These are phyloP conservation scores for Brettanomyces custersianus DNA, from an alignment of 805 yeast genomes.

Conservation along the genomic window DNA sequence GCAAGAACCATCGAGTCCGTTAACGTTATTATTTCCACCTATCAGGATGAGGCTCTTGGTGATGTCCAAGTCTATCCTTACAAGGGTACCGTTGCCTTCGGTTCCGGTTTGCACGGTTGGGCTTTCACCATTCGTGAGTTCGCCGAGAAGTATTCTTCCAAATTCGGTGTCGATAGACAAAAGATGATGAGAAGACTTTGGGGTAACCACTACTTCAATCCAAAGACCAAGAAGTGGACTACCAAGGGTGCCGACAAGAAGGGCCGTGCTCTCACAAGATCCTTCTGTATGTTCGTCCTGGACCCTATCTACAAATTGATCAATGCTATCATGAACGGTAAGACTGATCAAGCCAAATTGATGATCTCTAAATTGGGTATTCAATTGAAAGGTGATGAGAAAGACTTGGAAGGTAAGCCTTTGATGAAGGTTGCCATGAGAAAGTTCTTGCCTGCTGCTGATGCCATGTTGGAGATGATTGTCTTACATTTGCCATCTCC, in stretches of 20 bases:
- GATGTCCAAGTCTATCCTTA: constrained; percentile 99
- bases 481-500: constrained; percentile 98
- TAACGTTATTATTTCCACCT: constrained; percentile 95
- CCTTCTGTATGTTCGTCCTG: constrained; percentile 97
- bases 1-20: constrained; percentile 99
- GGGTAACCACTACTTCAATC: constrained; percentile 99
- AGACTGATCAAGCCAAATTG: constrained; percentile 91
- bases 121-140: constrained; percentile 99
- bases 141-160: constrained; percentile 96
- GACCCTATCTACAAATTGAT: constrained; percentile 99
- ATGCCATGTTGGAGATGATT: constrained; percentile 98
- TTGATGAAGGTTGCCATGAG: constrained; percentile 97
- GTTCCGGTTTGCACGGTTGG: constrained; percentile 99
- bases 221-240: constrained; percentile 99
- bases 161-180: constrained; percentile 95
- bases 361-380: constrained; percentile 92
- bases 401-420: constrained; percentile 98
- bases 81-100: constrained; percentile 98
- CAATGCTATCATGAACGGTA: constrained; percentile 96
- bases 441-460: constrained; percentile 99
- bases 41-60: constrained; percentile 84
- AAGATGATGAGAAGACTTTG: constrained; percentile 99
- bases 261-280: constrained; percentile 95
- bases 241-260: constrained; percentile 92
- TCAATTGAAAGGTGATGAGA: constrained; percentile 89